phyloP scores from a whole-genome alignment of 192 early-diverging fungal species.

The Linderina pennispora region DNA sequence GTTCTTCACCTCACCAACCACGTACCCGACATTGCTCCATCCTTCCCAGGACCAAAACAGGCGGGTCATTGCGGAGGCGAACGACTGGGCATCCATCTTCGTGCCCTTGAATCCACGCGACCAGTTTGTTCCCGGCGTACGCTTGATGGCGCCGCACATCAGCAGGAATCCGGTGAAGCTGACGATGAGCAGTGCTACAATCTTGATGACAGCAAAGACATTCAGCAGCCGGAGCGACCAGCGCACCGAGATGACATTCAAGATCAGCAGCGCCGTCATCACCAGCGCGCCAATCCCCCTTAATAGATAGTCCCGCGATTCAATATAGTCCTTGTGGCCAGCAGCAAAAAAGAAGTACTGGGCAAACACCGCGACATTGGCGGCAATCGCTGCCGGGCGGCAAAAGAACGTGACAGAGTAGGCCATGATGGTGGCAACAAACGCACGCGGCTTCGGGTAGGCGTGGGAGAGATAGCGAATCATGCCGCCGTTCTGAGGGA shows the following conservation, averaged over 20 bases:
- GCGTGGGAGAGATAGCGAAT: conserved; percentile 76
- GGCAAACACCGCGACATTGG: conserved; percentile 42
- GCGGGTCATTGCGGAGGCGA: conserved; percentile 49
- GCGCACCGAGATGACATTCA: conserved; percentile 59
- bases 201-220: conserved; percentile 63
- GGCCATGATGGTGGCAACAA: conserved; percentile 49
- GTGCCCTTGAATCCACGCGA: conserved; percentile 60
- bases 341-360: conserved; percentile 51
- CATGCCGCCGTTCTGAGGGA: conserved; percentile 86
- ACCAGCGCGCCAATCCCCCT: conserved; percentile 51
- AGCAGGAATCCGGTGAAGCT: conserved; percentile 66
- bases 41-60: conserved; percentile 52
- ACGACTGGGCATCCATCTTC: conserved; percentile 41
- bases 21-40: conserved; percentile 74
- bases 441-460: conserved; percentile 40
- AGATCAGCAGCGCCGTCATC: conserved; percentile 50
- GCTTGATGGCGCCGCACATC: conserved; percentile 48
- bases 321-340: conserved; percentile 13
- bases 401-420: conserved; percentile 51
- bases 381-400: conserved; percentile 46
- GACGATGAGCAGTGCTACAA: conserved; percentile 59
- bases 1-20: conserved; percentile 75
- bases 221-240: conserved; percentile 62
- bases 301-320: conserved; percentile 24
- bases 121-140: conserved; percentile 45